Evolutionary conservation across 768 basidiomycete genomes (phyloP), one percentile per base, ranked within the genome.

Genomic region (Albatrellus ellisii): DNA sequence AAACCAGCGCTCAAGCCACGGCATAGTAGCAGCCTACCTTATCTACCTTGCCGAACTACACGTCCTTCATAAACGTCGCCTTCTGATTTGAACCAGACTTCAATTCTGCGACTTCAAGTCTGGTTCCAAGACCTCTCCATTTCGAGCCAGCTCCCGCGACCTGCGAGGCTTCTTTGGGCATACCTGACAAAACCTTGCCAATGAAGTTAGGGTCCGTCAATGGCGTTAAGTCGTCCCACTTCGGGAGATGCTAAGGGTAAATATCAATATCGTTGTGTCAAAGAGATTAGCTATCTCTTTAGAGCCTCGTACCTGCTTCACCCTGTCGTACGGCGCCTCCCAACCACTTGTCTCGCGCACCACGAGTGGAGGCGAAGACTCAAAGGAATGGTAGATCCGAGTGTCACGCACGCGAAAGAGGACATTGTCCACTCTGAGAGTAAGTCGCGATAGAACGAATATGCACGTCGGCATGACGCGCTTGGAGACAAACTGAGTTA

Each of bases 381-480:
- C 56, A 49, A 97, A 89, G 0, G 81, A 79, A 57, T 94, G 87
- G 54, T 86, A 99, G 36, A 95, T 65, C 31, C 95, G 72, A 0
- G 91, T 91, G 54, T 99, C 95, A 51, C 73, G 77, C 27, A 75
- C 73, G 32, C 95, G 74, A 63, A 98, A 98, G 36, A 98, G 75
- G 34, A 99, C 94, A 42, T 82, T 75, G 56, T 99, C 95, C 36
- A 99, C 91, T 18, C 95, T 77, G 4, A 99, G 69, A n/a, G 83
- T 89, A 57, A 94, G 88, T 10, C 95, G 77, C 1, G 77, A 68
- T 7, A 99, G 76, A 48, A 97, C 74, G 61, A 97, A 97, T 47
- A 97, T 69, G 41, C 85, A 97, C 6, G 79, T 81, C 2, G 92
- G 90, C 92, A 98, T 99, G 32, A 99, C 92, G 37, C 95, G 81